Percentiles rank a stretch among this genome's conserved stretches.
Conservation (phyloP, 805 yeast genomes). For the Cyberlindnera maritima region DNA sequence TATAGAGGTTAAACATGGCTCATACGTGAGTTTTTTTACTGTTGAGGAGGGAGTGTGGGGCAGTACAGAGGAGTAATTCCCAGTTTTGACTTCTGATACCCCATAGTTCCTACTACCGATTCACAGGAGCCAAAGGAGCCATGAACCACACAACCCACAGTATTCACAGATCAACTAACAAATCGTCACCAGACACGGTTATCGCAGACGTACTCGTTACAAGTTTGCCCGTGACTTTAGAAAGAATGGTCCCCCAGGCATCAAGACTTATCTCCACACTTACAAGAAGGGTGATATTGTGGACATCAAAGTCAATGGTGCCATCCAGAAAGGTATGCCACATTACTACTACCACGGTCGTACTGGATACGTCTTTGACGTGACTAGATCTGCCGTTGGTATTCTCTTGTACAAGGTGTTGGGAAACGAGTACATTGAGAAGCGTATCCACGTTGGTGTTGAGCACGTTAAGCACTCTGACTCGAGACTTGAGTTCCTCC, state of each 20-base stretch:
- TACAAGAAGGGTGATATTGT: conserved; percentile 99
- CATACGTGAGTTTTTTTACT: conserved; percentile 13
- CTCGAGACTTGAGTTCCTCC: conserved; percentile 96
- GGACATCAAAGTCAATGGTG: conserved; percentile 97
- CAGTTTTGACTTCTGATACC: no score
- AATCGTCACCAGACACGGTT: conserved; percentile 71
- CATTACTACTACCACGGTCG: conserved; percentile 99
- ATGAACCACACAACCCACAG: no score
- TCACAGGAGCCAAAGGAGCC: no score
- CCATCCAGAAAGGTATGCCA: conserved; percentile 99
- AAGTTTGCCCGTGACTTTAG: conserved; percentile 98
- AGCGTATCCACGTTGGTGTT: conserved; percentile 94
- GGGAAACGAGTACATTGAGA: conserved; percentile 96
- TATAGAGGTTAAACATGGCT: conserved; percentile 9
- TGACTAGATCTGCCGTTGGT: conserved; percentile 97
- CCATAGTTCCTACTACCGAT: no score
- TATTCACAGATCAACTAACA: background rate
- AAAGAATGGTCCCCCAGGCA: conserved; percentile 82
- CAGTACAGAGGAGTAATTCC: no score
- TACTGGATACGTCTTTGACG: conserved; percentile 97
- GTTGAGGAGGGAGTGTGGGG: background rate
- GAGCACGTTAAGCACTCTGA: conserved; percentile 99
- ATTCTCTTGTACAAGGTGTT: conserved; percentile 94
- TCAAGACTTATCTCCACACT: conserved; percentile 92
- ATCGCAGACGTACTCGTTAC: conserved; percentile 99